A percentile compares a stretch with the other conserved stretches of the same genome.
Evolutionary conservation across 2,329 filamentous ascomycete genomes (phyloP).

Genomic region (Colletotrichum sojae): DNA sequence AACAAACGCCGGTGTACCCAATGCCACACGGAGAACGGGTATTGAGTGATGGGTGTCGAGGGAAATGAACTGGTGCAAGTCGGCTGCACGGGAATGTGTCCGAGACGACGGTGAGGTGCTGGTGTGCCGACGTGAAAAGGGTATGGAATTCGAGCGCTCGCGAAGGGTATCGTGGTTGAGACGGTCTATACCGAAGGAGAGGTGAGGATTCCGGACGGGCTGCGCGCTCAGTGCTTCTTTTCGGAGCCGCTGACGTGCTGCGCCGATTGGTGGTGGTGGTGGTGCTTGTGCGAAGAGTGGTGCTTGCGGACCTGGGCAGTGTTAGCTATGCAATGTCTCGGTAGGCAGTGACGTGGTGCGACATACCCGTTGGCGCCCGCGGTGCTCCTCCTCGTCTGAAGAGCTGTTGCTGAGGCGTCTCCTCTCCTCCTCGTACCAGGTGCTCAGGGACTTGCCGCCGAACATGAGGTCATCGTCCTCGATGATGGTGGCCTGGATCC

Average conservation of each 20-base stretch:
- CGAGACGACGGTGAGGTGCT: background rate
- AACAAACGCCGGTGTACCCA: conserved; percentile 38
- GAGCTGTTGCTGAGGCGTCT: conserved; percentile 57
- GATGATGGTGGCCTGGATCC: conserved; percentile 70
- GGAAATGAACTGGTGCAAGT: conserved; percentile 21
- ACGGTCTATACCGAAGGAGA: conserved; percentile 33
- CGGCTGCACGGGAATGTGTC: conserved; percentile 5
- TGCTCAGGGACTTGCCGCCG: conserved; percentile 71
- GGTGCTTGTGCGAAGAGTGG: conserved; percentile 38
- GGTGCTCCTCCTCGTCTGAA: conserved; percentile 56
- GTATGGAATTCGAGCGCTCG: conserved; percentile 40
- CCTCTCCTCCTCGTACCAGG: conserved; percentile 73
- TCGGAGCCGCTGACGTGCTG: conserved; percentile 36
- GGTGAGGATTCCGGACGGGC: background rate
- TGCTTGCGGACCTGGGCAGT: conserved; percentile 38
- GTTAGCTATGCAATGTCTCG: conserved; percentile 14
- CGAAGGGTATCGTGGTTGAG: conserved; percentile 37
- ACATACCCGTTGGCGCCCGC: conserved; percentile 56
- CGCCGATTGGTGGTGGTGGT: conserved; percentile 31
- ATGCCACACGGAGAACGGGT: conserved; percentile 32
- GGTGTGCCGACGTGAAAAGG: conserved; percentile 32
- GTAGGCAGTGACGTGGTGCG: background rate
- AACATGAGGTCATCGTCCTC: conserved; percentile 74
- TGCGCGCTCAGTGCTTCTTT: conserved; percentile 38
- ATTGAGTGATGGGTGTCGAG: conserved; percentile 20